Evolutionary conservation across 495 filamentous ascomycete species (phyloP).

Genomic region (Aspergillus ostianus): DNA sequence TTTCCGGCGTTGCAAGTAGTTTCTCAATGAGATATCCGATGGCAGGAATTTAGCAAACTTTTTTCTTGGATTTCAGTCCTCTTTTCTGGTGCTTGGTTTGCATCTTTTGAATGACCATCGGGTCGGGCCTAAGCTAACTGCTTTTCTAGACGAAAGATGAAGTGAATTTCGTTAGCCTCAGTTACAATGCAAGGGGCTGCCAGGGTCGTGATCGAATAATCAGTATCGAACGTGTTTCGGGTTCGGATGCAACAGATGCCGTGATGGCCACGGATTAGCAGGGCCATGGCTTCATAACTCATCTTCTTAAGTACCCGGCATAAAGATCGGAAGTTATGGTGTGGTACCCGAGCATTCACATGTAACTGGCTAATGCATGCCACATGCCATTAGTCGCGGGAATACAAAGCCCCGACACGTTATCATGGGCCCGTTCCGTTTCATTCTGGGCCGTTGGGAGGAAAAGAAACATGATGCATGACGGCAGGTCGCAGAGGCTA

Average conservation of each 20-base stretch:
- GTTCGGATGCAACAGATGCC: neutral
- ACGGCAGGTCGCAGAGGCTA: neutral
- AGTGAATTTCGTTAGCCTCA: neutral
- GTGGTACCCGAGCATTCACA: no score
- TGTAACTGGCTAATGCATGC: neutral
- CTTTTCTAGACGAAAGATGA: neutral
- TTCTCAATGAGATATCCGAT: neutral
- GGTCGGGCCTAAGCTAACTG: neutral
- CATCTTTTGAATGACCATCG: neutral
- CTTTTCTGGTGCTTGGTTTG: neutral
- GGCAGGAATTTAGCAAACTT: neutral
- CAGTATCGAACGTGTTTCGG: neutral
- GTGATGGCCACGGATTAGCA: neutral
- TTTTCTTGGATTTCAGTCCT: neutral
- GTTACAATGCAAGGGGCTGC: neutral
- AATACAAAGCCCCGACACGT: neutral
- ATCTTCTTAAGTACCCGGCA: no score
- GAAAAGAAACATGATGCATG: neutral
- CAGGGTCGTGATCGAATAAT: no score
- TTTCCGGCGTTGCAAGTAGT: conserved; percentile 6
- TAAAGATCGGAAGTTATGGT: no score
- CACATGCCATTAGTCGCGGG: neutral
- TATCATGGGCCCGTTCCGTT: neutral
- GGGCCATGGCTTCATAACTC: neutral
- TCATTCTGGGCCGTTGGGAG: neutral